Base-by-base conservation (phyloP, 2,329 filamentous ascomycete genomes). In the Aureobasidium sp. region DNA sequence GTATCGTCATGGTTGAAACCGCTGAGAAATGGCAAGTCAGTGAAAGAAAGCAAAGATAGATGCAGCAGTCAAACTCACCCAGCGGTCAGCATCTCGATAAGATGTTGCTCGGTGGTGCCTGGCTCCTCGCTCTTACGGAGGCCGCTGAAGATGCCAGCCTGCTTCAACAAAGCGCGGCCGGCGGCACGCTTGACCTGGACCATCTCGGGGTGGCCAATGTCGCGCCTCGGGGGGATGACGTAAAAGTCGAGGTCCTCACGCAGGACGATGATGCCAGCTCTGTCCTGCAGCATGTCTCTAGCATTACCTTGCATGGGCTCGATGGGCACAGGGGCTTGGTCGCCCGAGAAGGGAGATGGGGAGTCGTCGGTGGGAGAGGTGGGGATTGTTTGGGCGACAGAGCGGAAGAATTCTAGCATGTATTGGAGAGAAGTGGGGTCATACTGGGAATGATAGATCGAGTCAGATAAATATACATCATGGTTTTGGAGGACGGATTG, bases 31-130 rank as follows among this genome's bases (percentile, higher is more conserved):
- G 11, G 4, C 7, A 25, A 1, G 25, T 61, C 5, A 61, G 39
- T 6, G 49, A 8, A n/a, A 22, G 20, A 42, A 31, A 8, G 12
- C 14, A 36, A 34, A 11, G 36, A 15, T n/a, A 5, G 25, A 48
- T 58, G 15, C 6, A 49, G 39, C 49, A 15, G 15, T 11, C 27
- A 39, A 39, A 79, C 88, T 77, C 81, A 97, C 93, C 93, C 94
- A 72, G 94, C 94, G 61, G 94, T 99, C 76, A 99, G 78, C 94
- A 99, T 99, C 79, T 99, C 94, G 70, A 99, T 99, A 42, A 99
- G 81, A 79, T 99, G 94, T 68, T 96, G 94, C 76, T 99, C 94
- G 0, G 94, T 99, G 20, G 93, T 97, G 22, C 94, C 94, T 20
- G 90, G 87, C 76, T 99, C 94, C 68, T 99, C 92, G 70, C 93